Evolutionary conservation across 148 eudicot species (phyloP).

Genomic region (Camellia lanceoleosa): DNA sequence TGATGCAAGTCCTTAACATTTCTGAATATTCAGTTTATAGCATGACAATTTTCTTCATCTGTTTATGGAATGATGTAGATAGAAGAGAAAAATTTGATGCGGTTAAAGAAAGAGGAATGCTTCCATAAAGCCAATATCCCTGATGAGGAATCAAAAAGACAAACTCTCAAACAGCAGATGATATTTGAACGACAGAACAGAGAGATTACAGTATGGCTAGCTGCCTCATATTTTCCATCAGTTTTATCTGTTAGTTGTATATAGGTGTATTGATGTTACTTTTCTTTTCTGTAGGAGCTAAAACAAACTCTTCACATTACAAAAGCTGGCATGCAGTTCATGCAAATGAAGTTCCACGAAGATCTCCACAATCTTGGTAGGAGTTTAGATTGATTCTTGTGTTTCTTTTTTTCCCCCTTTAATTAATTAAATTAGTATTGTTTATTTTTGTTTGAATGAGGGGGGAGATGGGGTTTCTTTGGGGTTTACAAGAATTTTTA

Average conservation of each 20-base stretch:
- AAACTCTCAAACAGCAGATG: constrained; percentile 47
- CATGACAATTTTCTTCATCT: constrained; percentile 13
- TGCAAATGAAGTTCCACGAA: constrained; percentile 84
- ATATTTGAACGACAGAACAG: constrained; percentile 67
- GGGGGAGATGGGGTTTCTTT: background rate
- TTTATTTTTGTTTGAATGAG: background rate
- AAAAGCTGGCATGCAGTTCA: constrained; percentile 87
- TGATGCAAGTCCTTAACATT: background rate
- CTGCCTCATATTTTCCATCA: background rate
- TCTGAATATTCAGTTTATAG: background rate
- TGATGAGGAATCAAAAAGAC: constrained; percentile 55
- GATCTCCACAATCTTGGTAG: constrained; percentile 84
- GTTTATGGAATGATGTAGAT: constrained; percentile 30
- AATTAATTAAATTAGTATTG: background rate
- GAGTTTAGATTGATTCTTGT: background rate
- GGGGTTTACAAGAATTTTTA: background rate
- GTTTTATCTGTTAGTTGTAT: background rate
- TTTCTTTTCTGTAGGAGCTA: constrained; percentile 46
- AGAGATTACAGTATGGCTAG: constrained; percentile 63
- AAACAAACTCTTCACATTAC: constrained; percentile 74
- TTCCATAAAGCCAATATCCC: constrained; percentile 17
- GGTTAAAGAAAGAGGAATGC: constrained; percentile 37
- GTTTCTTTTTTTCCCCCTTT: background rate
- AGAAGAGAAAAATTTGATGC: constrained; percentile 33
- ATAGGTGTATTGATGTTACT: constrained; percentile 11